Evolutionary conservation across 148 eudicot genomes (phyloP), one percentile per base, ranked within the genome.

Genomic region (Fallopia convolvulus): DNA sequence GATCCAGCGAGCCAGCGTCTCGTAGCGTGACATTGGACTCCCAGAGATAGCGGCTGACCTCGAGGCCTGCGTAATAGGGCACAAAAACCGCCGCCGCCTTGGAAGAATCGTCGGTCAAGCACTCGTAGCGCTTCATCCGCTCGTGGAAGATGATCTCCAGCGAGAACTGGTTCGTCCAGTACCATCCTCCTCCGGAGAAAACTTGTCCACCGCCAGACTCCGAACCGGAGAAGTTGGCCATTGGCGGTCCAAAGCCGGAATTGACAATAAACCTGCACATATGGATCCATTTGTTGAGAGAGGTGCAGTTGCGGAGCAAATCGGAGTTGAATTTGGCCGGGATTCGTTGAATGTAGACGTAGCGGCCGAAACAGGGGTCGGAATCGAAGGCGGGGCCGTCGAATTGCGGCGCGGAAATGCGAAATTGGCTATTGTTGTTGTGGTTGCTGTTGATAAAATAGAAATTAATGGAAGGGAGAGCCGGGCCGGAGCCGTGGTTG

Each of bases 31-130:
- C 8, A 3, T 80, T 85, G 1, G 21, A 41, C 1, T 68, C 83
- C 84, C 86, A 89, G 6, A 90, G 65, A 52, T 83, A 84, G 3
- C 97, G 80, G 9, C 90, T 80, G 36, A 85, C 82, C 26, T 93
- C 98, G 40, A 91, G 81, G 23, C 98, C 94, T 0, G 97, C 80
- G 44, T 88, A 91, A 30, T 86, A 93, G 5, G 98, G 98, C 14
- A 90, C 89, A 61, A 75, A 93, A 3, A 91, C 79, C 0, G 94
- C 97, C 0, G 89, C 76, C 55, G 98, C 94, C 44, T 50, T 74
- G 2, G 93, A 85, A 1, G 91, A 87, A 36, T 89, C 78, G 1
- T 85, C 80, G 0, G 98, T 93, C 12, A 93, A 75, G 71, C 98
- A 93, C 33, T 79, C 76, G 47, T 93, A 93, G 18, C 88, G 89